Percentiles rank a stretch among this genome's conserved stretches.
Evolutionary conservation across 2,329 filamentous ascomycete species (phyloP).

Genomic region (Penicillium italicum): DNA sequence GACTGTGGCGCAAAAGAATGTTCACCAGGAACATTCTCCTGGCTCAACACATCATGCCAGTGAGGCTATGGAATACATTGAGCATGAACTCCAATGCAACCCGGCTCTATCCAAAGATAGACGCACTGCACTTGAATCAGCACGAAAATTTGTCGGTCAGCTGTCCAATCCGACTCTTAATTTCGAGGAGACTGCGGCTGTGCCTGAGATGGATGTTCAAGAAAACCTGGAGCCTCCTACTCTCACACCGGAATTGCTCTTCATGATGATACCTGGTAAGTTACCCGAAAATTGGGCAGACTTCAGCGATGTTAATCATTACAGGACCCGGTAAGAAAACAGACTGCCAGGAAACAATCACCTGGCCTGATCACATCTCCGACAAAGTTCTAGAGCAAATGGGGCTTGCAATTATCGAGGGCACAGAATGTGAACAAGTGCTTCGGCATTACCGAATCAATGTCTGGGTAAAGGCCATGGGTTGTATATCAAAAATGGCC

Average conservation of each 20-base stretch:
- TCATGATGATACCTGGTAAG: slow-evolving; percentile 24
- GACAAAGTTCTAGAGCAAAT: slow-evolving; percentile 21
- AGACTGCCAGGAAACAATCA: slow-evolving; percentile 17
- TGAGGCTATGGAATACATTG: slow-evolving; percentile 24
- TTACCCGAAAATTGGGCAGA: neutral
- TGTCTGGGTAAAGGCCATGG: slow-evolving; percentile 22
- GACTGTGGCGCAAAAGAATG: slow-evolving; percentile 2
- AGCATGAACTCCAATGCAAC: slow-evolving; percentile 25
- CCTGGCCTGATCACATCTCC: slow-evolving; percentile 25
- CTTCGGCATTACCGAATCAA: slow-evolving; percentile 19
- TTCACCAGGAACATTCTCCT: slow-evolving; percentile 13
- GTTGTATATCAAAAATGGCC: slow-evolving; percentile 19
- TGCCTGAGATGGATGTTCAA: slow-evolving; percentile 11
- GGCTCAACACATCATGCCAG: slow-evolving; percentile 19
- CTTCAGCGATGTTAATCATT: neutral
- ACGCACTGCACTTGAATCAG: slow-evolving; percentile 17
- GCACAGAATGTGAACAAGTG: slow-evolving; percentile 18
- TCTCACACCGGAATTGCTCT: slow-evolving; percentile 22
- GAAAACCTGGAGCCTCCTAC: slow-evolving; percentile 10
- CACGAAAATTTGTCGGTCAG: slow-evolving; percentile 20
- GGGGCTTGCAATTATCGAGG: slow-evolving; percentile 23
- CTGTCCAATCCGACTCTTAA: slow-evolving; percentile 20
- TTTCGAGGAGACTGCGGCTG: slow-evolving; percentile 7
- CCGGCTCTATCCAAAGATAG: slow-evolving; percentile 21
- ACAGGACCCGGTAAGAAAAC: slow-evolving; percentile 17